A percentile compares a stretch with the other conserved stretches of the same genome.
phyloP scores from a whole-genome alignment of 2,329 filamentous ascomycete genomes.

The Didymellaceae sp. region DNA sequence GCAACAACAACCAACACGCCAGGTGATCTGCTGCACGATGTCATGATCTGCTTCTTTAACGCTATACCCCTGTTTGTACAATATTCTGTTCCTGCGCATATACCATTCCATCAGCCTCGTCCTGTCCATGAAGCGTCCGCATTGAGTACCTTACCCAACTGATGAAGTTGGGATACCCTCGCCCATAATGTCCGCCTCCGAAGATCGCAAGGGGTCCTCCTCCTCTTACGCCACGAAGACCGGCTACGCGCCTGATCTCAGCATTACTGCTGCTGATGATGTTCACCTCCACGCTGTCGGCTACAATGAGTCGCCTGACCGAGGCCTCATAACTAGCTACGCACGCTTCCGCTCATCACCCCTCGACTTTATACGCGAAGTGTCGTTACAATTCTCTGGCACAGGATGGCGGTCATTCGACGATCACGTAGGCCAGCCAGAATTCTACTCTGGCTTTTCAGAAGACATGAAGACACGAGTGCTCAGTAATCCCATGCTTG shows the following conservation, averaged over 20 bases:
- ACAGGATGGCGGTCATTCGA: conserved; percentile 97
- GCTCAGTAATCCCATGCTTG: conserved; percentile 76
- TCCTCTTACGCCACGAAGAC: conserved; percentile 5
- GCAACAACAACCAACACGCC: conserved; percentile 4
- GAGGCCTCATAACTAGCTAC: conserved; percentile 80
- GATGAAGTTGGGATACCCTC: background rate
- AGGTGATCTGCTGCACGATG: conserved; percentile 11
- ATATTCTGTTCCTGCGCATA: background rate
- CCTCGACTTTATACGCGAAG: conserved; percentile 85
- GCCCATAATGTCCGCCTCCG: conserved; percentile 8
- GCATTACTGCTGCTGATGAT: conserved; percentile 53
- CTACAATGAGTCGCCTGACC: conserved; percentile 59
- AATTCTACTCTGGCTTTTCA: conserved; percentile 91
- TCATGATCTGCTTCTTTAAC: conserved; percentile 4
- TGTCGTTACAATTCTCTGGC: conserved; percentile 90
- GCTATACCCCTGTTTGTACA: background rate
- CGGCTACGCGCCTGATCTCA: conserved; percentile 53
- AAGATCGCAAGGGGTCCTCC: background rate
- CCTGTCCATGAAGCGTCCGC: conserved; percentile 8
- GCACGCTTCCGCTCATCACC: conserved; percentile 80
- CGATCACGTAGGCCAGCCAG: conserved; percentile 83
- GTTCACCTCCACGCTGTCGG: conserved; percentile 55
- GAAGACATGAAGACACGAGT: conserved; percentile 86
- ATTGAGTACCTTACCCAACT: background rate
- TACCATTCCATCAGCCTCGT: no score